These are phyloP conservation scores for Phoma sp. DNA, from an alignment of 2,329 filamentous ascomycete species.

Conservation along the genomic window DNA sequence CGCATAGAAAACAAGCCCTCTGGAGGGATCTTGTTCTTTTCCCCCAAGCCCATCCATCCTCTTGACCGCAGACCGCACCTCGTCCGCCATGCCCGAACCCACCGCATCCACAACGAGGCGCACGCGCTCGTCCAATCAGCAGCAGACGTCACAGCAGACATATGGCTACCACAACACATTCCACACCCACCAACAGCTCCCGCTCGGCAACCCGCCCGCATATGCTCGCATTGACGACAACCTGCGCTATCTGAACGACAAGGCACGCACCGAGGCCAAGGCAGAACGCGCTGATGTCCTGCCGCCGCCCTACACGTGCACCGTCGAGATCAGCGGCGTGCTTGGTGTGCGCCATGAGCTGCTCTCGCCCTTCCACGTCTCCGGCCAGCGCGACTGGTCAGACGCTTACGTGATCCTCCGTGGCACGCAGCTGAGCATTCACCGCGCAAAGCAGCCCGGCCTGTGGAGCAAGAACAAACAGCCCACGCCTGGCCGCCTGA, in stretches of 20 bases:
- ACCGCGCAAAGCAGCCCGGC: conserved; percentile 65
- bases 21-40: conserved; percentile 4
- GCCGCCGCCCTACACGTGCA: conserved; percentile 47
- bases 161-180: conserved; percentile 54
- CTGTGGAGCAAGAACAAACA: conserved; percentile 55
- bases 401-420: conserved; percentile 68
- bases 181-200: conserved; percentile 46
- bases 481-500: conserved; percentile 62
- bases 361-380: conserved; percentile 67
- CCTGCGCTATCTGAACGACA: conserved; percentile 29
- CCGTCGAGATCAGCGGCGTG: conserved; percentile 40
- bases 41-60: background rate
- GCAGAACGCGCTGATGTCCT: conserved; percentile 23
- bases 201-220: conserved; percentile 37
- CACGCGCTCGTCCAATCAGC: conserved; percentile 27
- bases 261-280: conserved; percentile 27
- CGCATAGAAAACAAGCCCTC: conserved; percentile 15
- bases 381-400: conserved; percentile 69
- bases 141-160: conserved; percentile 32
- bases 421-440: conserved; percentile 71
- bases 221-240: conserved; percentile 41
- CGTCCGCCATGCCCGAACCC: conserved; percentile 9
- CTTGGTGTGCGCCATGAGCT: conserved; percentile 69
- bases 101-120: conserved; percentile 15
- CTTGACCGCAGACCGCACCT: background rate